A percentile compares a stretch with the other conserved stretches of the same genome.
Evolutionary conservation across 1,284 basidiomycete species (phyloP).

Genomic region (Malassezia globosa): DNA sequence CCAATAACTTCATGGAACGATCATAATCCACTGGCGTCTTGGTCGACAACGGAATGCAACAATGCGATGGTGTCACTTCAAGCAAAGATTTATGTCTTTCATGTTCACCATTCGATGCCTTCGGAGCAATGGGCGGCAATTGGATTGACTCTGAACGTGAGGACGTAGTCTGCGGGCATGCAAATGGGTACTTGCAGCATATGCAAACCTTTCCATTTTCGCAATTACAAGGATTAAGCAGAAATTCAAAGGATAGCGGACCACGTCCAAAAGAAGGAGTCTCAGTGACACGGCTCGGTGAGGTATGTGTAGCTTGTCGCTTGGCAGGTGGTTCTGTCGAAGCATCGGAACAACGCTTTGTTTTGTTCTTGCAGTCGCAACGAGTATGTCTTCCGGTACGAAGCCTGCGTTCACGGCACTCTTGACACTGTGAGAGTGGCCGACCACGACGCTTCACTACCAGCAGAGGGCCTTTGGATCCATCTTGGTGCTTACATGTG

Average conservation of each 20-base stretch:
- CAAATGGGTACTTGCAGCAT: constrained; percentile 18
- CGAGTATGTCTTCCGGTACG: constrained; percentile 29
- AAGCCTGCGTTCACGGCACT: constrained; percentile 29
- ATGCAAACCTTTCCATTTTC: constrained; percentile 20
- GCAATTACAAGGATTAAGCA: constrained; percentile 36
- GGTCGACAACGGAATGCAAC: not conserved
- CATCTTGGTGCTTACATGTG: constrained; percentile 35
- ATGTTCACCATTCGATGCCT: no score
- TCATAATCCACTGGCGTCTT: not conserved
- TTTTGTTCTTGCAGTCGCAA: constrained; percentile 17
- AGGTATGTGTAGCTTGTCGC: no score
- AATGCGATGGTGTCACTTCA: not conserved
- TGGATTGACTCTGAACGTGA: no score
- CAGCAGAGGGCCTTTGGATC: constrained; percentile 31
- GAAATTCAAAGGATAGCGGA: constrained; percentile 26
- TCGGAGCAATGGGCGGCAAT: no score
- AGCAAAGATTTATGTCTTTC: no score
- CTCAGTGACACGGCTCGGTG: not conserved
- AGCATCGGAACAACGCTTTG: no score
- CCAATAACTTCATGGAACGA: constrained; percentile 22
- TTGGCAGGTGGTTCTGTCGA: no score
- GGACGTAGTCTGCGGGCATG: no score
- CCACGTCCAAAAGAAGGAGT: not conserved
- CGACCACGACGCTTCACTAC: constrained; percentile 33
- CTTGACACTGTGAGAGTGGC: constrained; percentile 33